Percentiles rank a stretch among this genome's conserved stretches.
phyloP scores from a whole-genome alignment of 2,329 filamentous ascomycete species.

The Ophiostoma montium region DNA sequence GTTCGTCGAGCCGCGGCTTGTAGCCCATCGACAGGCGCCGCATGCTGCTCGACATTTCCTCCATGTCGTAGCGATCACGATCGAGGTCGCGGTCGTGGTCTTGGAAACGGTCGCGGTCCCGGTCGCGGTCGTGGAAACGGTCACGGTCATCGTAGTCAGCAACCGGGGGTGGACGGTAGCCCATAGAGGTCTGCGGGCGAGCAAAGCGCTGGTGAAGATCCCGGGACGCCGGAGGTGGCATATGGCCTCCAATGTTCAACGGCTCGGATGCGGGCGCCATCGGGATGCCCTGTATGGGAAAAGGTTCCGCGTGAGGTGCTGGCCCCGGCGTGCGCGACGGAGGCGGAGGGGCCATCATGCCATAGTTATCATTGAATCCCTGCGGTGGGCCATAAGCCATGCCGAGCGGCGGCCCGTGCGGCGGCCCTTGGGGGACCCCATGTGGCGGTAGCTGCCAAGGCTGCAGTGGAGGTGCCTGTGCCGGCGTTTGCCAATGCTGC shows the following conservation, averaged over 20 bases:
- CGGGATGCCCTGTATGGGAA: not conserved
- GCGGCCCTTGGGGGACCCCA: not conserved
- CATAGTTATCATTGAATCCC: not conserved
- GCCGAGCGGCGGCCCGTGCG: not conserved
- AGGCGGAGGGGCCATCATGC: conserved; percentile 4
- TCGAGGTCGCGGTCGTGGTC: conserved; percentile 15
- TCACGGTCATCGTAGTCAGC: conserved; percentile 15
- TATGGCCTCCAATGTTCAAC: not conserved
- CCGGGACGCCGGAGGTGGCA: not conserved
- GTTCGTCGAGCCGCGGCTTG: conserved; percentile 26
- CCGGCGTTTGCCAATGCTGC: conserved; percentile 2
- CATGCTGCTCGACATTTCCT: conserved; percentile 19
- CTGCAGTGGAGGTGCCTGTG: not conserved
- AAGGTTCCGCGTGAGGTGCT: not conserved
- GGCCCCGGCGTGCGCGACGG: not conserved
- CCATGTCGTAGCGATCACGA: conserved; percentile 27
- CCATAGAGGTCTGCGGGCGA: conserved; percentile 26
- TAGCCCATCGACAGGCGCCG: conserved; percentile 30
- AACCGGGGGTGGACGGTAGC: conserved; percentile 17
- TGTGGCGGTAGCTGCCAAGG: conserved; percentile 5
- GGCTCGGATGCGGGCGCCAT: not conserved
- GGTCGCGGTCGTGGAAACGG: not conserved
- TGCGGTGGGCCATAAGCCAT: not conserved
- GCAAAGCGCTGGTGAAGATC: conserved; percentile 15
- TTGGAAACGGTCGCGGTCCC: not conserved